Evolutionary conservation across 2,329 filamentous ascomycete species (phyloP), one percentile per base, ranked within the genome.

Genomic region (Fusarium sp.): DNA sequence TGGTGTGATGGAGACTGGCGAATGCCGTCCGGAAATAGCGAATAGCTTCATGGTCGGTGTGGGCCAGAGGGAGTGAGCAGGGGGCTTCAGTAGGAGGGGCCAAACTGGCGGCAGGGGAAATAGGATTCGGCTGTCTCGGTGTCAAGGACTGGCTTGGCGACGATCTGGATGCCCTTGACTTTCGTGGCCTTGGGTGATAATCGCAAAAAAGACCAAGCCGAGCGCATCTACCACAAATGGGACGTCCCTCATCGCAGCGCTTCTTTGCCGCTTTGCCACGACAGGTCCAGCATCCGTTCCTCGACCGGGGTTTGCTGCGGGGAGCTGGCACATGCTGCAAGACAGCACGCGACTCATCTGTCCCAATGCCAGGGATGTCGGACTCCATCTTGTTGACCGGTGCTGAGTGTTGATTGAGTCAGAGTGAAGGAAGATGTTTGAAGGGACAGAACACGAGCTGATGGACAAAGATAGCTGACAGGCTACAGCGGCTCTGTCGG

Each of bases 191-290:
- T 22, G 60, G 43, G 5, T 68, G 64, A 61, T 81, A 81, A 20
- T 80, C 78, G 67, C 79, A 81, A 16, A 73, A 67, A 4, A 76
- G 73, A 59, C 68, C 67, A 20, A 81, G 65, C 9, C 79, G 76
- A 5, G 58, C 61, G 65, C 79, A 81, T 24, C 78, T 73, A 13
- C 73, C 65, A 43, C 78, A 81, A 29, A 71, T 67, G 3, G 79
- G 79, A n/a, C 67, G 66, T 37, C 37, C 64, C 68, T 81, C 79
- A 57, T 82, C 80, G 57, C 80, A 82, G 4, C 43, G 43, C 20
- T 45, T 45, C 37, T 81, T 81, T 13, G 80, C 78, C 52, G 80
- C 80, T 57, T 80, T 81, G 14, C 71, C 65, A 33, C 79, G 78
- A 50, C 79, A 81, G 0, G 79, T 81, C 72, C 74, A 77, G 29